Conservation (phyloP, 2,329 filamentous ascomycete genomes). For the Cladosporium sp. region DNA sequence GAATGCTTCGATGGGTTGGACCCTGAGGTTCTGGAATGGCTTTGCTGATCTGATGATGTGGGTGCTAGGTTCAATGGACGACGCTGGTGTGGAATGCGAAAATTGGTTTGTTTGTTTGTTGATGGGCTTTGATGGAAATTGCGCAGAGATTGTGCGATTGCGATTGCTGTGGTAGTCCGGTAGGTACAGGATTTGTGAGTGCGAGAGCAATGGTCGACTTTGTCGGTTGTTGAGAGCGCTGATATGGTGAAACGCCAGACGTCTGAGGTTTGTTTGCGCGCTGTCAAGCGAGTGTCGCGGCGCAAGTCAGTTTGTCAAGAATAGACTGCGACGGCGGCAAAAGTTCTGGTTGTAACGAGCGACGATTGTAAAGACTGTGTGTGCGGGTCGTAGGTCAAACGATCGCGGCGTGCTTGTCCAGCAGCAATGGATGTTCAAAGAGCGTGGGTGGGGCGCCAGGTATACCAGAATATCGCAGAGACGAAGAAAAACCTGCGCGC, state of each 20-base stretch:
- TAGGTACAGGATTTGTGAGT: too few species aligned
- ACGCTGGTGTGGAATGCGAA: conserved; percentile 10
- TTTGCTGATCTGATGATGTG: background rate
- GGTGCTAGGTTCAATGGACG: conserved; percentile 5
- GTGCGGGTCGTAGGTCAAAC: background rate
- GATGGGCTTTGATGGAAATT: background rate
- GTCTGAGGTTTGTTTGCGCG: conserved; percentile 1
- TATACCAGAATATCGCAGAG: conserved; percentile 1
- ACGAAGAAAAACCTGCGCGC: background rate
- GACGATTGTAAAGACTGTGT: conserved; percentile 1
- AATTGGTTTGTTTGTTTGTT: conserved; percentile 9
- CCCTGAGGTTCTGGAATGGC: conserved; percentile 1
- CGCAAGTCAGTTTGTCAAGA: background rate
- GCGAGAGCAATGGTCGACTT: too few species aligned
- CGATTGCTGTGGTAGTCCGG: background rate
- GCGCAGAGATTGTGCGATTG: conserved; percentile 1
- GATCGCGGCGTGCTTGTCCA: conserved; percentile 9
- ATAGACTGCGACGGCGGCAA: background rate
- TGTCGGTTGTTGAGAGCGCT: background rate
- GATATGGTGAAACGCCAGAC: conserved; percentile 10
- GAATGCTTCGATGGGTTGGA: background rate
- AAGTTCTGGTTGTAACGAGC: background rate
- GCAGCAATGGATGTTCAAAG: conserved; percentile 3
- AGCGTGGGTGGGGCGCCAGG: conserved; percentile 2
- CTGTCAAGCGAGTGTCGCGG: conserved; percentile 6